phyloP scores from a whole-genome alignment of 805 yeast species.

The Metschnikowia matae region DNA sequence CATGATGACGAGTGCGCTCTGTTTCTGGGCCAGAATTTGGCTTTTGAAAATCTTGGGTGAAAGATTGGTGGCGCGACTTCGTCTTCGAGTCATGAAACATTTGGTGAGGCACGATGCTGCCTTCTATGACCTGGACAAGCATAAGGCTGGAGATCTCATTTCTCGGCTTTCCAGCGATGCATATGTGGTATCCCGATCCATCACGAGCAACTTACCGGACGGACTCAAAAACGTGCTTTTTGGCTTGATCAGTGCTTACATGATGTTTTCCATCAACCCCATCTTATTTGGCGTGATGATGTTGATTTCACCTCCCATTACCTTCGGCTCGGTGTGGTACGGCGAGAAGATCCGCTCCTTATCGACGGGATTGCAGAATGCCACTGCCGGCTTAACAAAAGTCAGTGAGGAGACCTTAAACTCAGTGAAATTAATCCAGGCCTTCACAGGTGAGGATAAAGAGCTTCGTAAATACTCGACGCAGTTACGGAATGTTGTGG shows the following conservation, averaged over 20 bases:
- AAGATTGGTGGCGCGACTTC: conserved; percentile 40
- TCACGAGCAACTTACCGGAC: conserved; percentile 42
- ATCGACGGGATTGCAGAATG: conserved; percentile 40
- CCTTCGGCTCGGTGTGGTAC: conserved; percentile 43
- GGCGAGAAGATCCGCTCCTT: conserved; percentile 41
- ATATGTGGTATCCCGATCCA: conserved; percentile 41
- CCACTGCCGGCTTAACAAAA: conserved; percentile 43
- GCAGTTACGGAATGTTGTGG: conserved; percentile 37
- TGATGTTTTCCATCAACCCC: conserved; percentile 44
- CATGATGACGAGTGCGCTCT: conserved; percentile 39
- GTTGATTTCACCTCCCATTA: conserved; percentile 43
- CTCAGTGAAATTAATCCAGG: conserved; percentile 40
- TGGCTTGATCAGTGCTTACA: conserved; percentile 39
- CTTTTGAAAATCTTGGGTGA: conserved; percentile 38
- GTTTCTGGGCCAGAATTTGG: conserved; percentile 48
- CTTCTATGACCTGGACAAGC: conserved; percentile 41
- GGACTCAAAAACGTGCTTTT: conserved; percentile 42
- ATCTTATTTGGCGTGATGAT: conserved; percentile 41
- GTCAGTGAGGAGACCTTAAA: conserved; percentile 42
- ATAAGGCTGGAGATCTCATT: conserved; percentile 45
- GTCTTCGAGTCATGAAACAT: conserved; percentile 40
- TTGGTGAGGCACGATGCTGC: conserved; percentile 40
- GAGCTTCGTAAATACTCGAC: conserved; percentile 37
- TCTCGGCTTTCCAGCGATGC: conserved; percentile 44
- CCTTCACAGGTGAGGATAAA: conserved; percentile 42